Percentiles rank a stretch among this genome's conserved stretches.
These are phyloP conservation scores for Artemisia annua DNA, from an alignment of 129 eudicot species.

Conservation along the genomic window DNA sequence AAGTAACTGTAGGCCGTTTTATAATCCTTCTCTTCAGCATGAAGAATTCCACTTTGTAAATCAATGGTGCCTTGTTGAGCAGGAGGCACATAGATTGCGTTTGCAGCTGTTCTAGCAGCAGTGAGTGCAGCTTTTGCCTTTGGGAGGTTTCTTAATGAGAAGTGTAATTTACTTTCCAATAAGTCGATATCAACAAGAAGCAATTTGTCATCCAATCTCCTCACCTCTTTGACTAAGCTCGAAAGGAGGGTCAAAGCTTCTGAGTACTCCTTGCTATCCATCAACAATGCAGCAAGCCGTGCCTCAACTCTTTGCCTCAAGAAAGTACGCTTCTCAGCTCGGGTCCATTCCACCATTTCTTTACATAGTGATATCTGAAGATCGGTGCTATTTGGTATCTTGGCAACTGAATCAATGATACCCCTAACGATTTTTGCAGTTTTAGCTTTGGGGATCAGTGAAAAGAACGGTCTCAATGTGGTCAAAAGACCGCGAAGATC, in stretches of 20 bases:
- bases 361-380: conserved; percentile 65
- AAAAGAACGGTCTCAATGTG: conserved; percentile 53
- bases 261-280: conserved; percentile 57
- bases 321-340: conserved; percentile 57
- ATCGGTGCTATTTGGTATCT: conserved; percentile 54
- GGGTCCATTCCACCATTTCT: conserved; percentile 71
- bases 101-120: conserved; percentile 82
- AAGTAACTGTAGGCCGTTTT: conserved; percentile 79
- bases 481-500: conserved; percentile 63
- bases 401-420: conserved; percentile 59
- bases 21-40: conserved; percentile 72
- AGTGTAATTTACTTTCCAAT: conserved; percentile 64
- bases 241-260: conserved; percentile 55
- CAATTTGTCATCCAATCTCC: conserved; percentile 53
- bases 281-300: conserved; percentile 45
- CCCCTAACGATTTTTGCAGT: conserved; percentile 67
- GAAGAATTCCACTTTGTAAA: conserved; percentile 62
- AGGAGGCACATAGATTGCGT: conserved; percentile 75
- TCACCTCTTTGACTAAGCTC: conserved; percentile 50
- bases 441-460: conserved; percentile 56
- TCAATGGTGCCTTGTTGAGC: conserved; percentile 67
- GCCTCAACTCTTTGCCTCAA: conserved; percentile 56
- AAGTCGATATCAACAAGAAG: conserved; percentile 65
- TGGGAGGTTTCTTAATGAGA: conserved; percentile 61
- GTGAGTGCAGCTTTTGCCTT: conserved; percentile 75